Conservation (phyloP, 2,329 filamentous ascomycete genomes). For the Ceratocystis diversiconidia region DNA sequence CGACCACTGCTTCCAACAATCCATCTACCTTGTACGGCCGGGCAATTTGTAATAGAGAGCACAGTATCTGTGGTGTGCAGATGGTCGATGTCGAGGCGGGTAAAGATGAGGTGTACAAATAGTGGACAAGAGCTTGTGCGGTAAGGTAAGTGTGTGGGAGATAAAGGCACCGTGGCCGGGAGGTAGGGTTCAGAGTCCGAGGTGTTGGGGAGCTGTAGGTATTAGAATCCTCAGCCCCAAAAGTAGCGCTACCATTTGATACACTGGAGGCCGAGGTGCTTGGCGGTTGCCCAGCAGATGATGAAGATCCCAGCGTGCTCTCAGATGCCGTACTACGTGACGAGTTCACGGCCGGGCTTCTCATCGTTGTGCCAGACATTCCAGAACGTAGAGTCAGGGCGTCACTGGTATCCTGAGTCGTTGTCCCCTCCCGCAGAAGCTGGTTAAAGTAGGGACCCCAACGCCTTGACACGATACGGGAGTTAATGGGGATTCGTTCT, state of each 20-base stretch:
- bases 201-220: conserved; percentile 43
- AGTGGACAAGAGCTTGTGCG: conserved; percentile 79
- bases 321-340: conserved; percentile 38
- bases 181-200: conserved; percentile 41
- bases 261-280: conserved; percentile 33
- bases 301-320: conserved; percentile 29
- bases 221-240: conserved; percentile 29
- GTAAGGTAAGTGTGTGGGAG: conserved; percentile 86
- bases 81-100: conserved; percentile 61
- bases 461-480: conserved; percentile 67
- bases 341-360: conserved; percentile 37
- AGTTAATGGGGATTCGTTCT: conserved; percentile 87
- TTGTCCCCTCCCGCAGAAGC: conserved; percentile 67
- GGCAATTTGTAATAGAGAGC: conserved; percentile 83
- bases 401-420: conserved; percentile 54
- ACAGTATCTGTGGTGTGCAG: conserved; percentile 89
- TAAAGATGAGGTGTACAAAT: conserved; percentile 81
- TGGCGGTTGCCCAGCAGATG: conserved; percentile 29
- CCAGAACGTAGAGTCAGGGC: conserved; percentile 58
- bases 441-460: conserved; percentile 97
- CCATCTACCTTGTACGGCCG: conserved; percentile 89
- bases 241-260: conserved; percentile 25
- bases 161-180: conserved; percentile 73
- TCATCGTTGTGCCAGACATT: conserved; percentile 35
- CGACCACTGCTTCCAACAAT: conserved; percentile 79